Base-by-base conservation (phyloP, 2,329 filamentous ascomycete species). In the Colletotrichum shisoi region DNA sequence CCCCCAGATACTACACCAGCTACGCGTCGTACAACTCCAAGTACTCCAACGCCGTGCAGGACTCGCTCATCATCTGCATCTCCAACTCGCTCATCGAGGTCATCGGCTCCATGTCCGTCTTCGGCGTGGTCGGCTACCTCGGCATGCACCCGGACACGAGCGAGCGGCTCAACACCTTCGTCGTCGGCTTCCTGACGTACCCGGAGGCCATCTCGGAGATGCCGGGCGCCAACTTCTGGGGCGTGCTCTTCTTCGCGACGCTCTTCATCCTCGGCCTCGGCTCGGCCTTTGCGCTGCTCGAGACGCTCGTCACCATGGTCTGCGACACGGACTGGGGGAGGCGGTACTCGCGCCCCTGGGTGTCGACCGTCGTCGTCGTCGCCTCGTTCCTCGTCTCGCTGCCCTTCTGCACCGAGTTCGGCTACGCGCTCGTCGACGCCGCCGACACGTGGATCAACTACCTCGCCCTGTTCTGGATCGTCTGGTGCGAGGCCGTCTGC, bases 1-100 rank as follows among this genome's bases (percentile, higher is more conserved):
- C 8, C 27, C 27, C 85, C 63, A 84, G 84, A 1, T 85, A 84
- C 71, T 86, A 84, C 56, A 86, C 84, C 0, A 81, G 80, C 0
- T 86, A 85, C 62, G 84, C 84, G 0, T 85, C 82, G 0, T 87
- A 85, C 73, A 85, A 86, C 77, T 70, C 81, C 79, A 76, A 78
- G 61, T 80, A 82, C 64, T 81, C 83, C 34, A 85, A 86, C 48
- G 82, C 78, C 0, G 84, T 86, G 0, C 83, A 84, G 76, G 84
- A 87, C 62, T 80, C 84, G 0, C 72, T 86, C 7, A 79, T 86
- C 7, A 85, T 86, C 17, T 82, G 80, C n/a, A 72, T 80, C 11
- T 82, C 80, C 59, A 86, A 87, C 62, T 81, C 83, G 0, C 71
- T 83, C 0, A 85, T 85, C 17, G 84, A 87, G 68, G 82, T 83